Evolutionary conservation across 768 basidiomycete genomes (phyloP), one percentile per base, ranked within the genome.

Genomic region (Leucocoprinus leucothites): DNA sequence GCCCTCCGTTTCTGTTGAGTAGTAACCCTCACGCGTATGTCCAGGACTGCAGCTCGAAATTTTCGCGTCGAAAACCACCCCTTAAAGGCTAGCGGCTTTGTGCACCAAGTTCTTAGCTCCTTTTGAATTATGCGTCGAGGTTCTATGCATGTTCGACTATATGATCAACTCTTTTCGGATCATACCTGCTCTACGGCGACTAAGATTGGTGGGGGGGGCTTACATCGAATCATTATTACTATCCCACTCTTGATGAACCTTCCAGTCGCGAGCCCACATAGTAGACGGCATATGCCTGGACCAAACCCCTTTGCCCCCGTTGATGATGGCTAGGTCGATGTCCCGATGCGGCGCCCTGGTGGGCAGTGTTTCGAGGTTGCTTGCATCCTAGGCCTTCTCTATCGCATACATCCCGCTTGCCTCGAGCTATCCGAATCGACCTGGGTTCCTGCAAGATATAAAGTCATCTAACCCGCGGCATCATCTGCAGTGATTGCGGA

Each of bases 91-190:
- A 4, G 70, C 67, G 47, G 78, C 81, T 80, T 54, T 13, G 16
- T 35, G n/a, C n/a, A n/a, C n/a, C n/a, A n/a, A n/a, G n/a, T n/a
- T n/a, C n/a, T n/a, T n/a, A n/a, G n/a, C n/a, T n/a, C n/a, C 62
- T 58, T 34, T 66, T 34, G 2, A 65, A 56, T 51, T 64, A 60
- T 14, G 59, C 83, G 36, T 80, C 67, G 36, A 84, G n/a, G n/a
- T n/a, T n/a, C n/a, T 72, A 58, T 82, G 63, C 4, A 85, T 79
- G 56, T 82, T 69, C 0, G 78, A 75, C 85, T 84, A 88, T 5
- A 82, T 42, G 51, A 86, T 84, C 61, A 74, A 68, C 1, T 87
- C 86, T 40, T 73, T 61, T 0, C 85, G 84, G 3, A 87, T 69
- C 60, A 82, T 68, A 11, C 82, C 83, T 0, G 73, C 83, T 26